Conservation (phyloP, 306 rosid genomes). For the Acacia crassicarpa region DNA sequence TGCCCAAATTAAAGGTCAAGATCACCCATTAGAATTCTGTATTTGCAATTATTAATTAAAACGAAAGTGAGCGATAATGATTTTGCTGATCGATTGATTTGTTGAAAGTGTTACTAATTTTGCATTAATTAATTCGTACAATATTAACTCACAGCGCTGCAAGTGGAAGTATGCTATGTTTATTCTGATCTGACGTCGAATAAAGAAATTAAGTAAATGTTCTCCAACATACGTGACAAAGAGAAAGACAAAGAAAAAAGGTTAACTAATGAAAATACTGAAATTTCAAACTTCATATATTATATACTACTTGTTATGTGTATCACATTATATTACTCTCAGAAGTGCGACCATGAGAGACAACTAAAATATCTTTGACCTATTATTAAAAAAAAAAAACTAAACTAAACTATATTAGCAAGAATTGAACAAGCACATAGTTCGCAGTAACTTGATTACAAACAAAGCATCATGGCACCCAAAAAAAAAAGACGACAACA, state of each 20-base stretch:
- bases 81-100: too few relatives aligned
- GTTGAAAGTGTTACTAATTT: not conserved
- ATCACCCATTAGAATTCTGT: not conserved
- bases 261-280: not conserved
- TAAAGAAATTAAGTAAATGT: not conserved
- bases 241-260: not conserved
- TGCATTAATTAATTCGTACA: not conserved
- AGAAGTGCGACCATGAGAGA: too few relatives aligned
- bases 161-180: not conserved
- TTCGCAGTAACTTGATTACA: not conserved
- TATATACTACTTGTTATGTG: not conserved
- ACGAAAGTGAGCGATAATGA: not conserved
- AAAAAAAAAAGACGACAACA: not conserved
- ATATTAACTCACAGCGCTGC: not conserved
- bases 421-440: not conserved
- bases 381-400: too few relatives aligned
- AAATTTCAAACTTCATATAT: not conserved
- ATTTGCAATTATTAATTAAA: not conserved
- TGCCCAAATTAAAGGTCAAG: not conserved
- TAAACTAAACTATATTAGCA: not conserved
- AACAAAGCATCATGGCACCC: not conserved
- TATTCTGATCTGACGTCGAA: not conserved
- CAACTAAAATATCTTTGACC: too few relatives aligned
- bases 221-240: not conserved
- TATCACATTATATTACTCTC: not conserved